A percentile compares a stretch with the other conserved stretches of the same genome.
Conservation (phyloP, 2,329 filamentous ascomycete species). For the Pseudogymnoascus sp. region DNA sequence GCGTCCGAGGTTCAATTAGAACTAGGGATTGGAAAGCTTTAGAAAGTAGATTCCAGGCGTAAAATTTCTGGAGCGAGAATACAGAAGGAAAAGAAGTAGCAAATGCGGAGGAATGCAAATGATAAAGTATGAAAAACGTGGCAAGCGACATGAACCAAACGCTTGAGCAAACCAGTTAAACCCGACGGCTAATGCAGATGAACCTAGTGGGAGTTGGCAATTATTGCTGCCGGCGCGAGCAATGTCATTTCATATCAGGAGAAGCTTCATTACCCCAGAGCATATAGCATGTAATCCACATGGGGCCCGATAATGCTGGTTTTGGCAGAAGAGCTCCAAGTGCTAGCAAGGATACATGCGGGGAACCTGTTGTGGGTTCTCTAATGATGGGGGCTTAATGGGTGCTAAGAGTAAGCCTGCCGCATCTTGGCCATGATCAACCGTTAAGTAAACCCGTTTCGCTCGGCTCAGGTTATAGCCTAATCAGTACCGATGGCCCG, state of each 20-base stretch:
- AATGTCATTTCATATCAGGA: neutral
- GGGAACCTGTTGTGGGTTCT: neutral
- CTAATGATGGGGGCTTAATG: neutral
- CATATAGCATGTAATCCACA: neutral
- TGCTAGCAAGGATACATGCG: neutral
- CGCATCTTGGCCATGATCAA: neutral
- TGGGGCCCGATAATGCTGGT: neutral
- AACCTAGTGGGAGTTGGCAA: neutral
- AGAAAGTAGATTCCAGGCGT: neutral
- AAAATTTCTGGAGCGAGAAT: neutral
- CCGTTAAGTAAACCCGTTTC: neutral
- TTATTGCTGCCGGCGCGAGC: neutral
- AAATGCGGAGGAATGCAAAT: neutral
- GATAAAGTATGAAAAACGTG: neutral
- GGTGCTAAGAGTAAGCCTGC: neutral
- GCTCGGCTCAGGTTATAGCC: neutral
- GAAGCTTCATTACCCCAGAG: constrained; percentile 2
- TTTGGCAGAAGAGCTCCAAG: constrained; percentile 3
- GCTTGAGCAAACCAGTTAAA: neutral
- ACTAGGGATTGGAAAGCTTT: neutral
- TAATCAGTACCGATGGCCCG: neutral
- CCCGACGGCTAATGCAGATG: constrained; percentile 1
- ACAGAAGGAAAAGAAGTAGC: neutral
- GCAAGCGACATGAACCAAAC: neutral
- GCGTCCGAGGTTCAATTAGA: neutral